phyloP scores from a whole-genome alignment of 768 basidiomycete species.

The Termitomyces sp. region DNA sequence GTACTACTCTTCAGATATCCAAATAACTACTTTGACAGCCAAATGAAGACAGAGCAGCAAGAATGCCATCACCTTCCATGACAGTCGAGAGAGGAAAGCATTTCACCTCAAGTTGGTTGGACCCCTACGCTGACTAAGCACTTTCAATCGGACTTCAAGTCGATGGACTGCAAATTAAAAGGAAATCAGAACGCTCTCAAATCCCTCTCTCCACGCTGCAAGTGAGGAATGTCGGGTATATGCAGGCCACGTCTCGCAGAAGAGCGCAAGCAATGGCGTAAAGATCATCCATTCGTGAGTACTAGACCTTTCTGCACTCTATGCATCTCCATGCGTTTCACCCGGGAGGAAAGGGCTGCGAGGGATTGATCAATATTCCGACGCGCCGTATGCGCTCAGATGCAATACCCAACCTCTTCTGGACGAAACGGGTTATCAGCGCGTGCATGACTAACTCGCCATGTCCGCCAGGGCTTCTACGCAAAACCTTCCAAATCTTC shows the following conservation, averaged over 20 bases:
- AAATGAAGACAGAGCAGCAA: not conserved
- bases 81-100: not conserved
- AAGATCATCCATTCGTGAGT: slow-evolving; percentile 97
- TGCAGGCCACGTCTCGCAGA: slow-evolving; percentile 91
- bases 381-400: slow-evolving; percentile 6
- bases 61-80: not conserved
- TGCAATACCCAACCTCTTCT: not conserved
- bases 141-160: slow-evolving; percentile 3
- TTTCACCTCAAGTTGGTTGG: not conserved
- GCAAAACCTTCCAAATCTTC: slow-evolving; percentile 86
- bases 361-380: not conserved
- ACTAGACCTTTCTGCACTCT: not conserved
- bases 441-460: slow-evolving; percentile 3
- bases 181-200: not conserved
- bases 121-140: slow-evolving; percentile 10
- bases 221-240: slow-evolving; percentile 75
- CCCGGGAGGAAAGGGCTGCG: not conserved
- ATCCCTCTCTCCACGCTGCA: not conserved
- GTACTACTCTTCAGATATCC: not conserved
- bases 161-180: slow-evolving; percentile 7
- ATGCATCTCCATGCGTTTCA: not conserved
- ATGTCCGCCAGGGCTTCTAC: slow-evolving; percentile 78
- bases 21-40: too few species aligned
- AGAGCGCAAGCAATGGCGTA: slow-evolving; percentile 98
- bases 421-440: slow-evolving; percentile 1